Evolutionary conservation across 2,329 filamentous ascomycete genomes (phyloP), one percentile per base, ranked within the genome.

Genomic region (Ilyonectria mors-panacis): DNA sequence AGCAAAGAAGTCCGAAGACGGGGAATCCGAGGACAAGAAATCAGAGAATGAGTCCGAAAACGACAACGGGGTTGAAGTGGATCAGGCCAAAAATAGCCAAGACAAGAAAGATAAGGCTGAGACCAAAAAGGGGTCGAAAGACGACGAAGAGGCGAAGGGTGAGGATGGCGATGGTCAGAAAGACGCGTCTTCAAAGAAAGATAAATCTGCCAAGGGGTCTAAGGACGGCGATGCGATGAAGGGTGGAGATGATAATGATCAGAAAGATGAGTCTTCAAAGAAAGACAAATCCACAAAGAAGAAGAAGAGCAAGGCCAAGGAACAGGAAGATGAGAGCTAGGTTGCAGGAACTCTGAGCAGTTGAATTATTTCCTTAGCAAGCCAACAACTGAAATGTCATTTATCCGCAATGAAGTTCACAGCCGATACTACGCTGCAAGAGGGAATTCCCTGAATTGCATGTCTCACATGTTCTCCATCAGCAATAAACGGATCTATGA

Each of bases 101-200:
- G 21, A 33, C 21, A 62, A 68, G 7, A 30, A 59, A 9, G 12
- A 48, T n/a, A 48, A 60, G 19, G 13, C 28, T 15, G 37, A 42
- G 19, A 17, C 21, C 35, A 47, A 51, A 21, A 19, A 39, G 1
- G 30, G n/a, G 3, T 26, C 33, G 26, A n/a, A 30, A 19, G 45
- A 26, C n/a, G 23, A 50, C 19, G 19, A 50, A 21, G 37, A 56
- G 26, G 17, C 42, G 12, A 30, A 53, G n/a, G 50, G 61, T 47
- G 61, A 44, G 30, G 45, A 65, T 17, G 63, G 62, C 39, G 69
- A 75, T 35, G 70, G 74, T 21, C 74, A 74, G 39, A 57, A 77
- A 53, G 57, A 74, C n/a, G 53, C 67, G 4, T 44, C 42, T 73
- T 73, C 39, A 58, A 77, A 47, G 57, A 74, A 17, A 50, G 67